Conservation (phyloP, 2,329 filamentous ascomycete genomes). For the Aspergillus uvarum region DNA sequence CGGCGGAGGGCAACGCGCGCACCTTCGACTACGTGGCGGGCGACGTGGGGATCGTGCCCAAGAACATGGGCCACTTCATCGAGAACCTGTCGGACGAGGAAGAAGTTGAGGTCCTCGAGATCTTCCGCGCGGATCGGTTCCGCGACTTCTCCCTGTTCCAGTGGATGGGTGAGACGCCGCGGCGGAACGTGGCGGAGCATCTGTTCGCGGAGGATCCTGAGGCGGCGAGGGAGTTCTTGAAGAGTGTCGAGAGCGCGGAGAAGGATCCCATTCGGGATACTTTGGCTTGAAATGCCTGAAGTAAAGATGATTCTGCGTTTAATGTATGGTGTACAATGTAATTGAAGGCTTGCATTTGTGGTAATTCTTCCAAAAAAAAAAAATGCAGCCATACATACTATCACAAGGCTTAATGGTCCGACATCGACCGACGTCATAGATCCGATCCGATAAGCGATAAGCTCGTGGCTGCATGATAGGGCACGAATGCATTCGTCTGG, state of each 20-base stretch:
- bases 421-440: neutral
- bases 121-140: slow-evolving; percentile 8
- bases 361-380: too few relatives aligned
- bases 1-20: slow-evolving; percentile 5
- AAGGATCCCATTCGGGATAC: slow-evolving; percentile 7
- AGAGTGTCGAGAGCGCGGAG: slow-evolving; percentile 1
- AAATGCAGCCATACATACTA: too few relatives aligned
- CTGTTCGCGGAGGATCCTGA: slow-evolving; percentile 5
- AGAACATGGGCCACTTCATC: slow-evolving; percentile 10
- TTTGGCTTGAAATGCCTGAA: too few relatives aligned
- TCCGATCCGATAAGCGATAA: too few relatives aligned
- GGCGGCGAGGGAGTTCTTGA: slow-evolving; percentile 5
- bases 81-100: slow-evolving; percentile 8
- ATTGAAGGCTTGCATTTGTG: too few relatives aligned
- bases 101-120: slow-evolving; percentile 9
- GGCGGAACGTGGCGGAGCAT: slow-evolving; percentile 9
- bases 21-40: slow-evolving; percentile 10
- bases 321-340: too few relatives aligned
- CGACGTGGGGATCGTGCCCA: slow-evolving; percentile 8
- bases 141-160: slow-evolving; percentile 7
- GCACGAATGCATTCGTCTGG: neutral
- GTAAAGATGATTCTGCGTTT: too few relatives aligned
- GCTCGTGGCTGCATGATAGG: neutral
- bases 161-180: slow-evolving; percentile 10
- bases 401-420: too few relatives aligned